Percentiles rank a stretch among this genome's conserved stretches.
phyloP scores from a whole-genome alignment of 31 red algal species.

The Odonthalia washingtoniensis region DNA sequence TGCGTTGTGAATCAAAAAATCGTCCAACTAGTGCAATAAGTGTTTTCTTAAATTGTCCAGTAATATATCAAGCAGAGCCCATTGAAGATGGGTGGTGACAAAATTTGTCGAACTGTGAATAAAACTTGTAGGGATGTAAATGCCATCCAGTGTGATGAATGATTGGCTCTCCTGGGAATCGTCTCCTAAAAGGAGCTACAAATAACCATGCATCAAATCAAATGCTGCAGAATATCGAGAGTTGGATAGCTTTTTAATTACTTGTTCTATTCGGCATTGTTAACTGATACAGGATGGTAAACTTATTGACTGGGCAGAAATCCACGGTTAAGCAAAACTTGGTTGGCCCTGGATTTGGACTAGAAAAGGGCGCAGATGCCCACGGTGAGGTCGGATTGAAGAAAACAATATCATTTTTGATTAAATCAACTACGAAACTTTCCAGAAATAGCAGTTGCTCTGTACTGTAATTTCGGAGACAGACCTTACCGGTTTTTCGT shows the following conservation, averaged over 20 bases:
- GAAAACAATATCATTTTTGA: background rate
- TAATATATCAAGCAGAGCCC: background rate
- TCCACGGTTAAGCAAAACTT: background rate
- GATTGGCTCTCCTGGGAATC: background rate
- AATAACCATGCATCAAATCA: background rate
- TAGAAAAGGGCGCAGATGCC: background rate
- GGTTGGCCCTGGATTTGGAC: background rate
- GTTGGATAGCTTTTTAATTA: background rate
- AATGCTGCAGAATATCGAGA: background rate
- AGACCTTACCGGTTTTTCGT: background rate
- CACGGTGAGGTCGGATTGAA: background rate
- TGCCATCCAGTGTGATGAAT: slow-evolving; percentile 10
- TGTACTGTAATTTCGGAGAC: background rate
- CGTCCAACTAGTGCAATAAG: background rate
- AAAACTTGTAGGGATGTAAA: background rate
- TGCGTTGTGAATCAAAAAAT: slow-evolving; percentile 2
- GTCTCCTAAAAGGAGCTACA: background rate
- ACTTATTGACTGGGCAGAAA: background rate
- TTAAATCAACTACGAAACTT: background rate
- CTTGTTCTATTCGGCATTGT: slow-evolving; percentile 13
- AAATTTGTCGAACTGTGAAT: background rate
- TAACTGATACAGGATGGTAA: slow-evolving; percentile 3
- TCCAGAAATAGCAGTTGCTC: background rate
- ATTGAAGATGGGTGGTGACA: background rate
- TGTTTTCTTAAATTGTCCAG: background rate